phyloP scores from a whole-genome alignment of 768 basidiomycete species.

The Hericium alpestre region DNA sequence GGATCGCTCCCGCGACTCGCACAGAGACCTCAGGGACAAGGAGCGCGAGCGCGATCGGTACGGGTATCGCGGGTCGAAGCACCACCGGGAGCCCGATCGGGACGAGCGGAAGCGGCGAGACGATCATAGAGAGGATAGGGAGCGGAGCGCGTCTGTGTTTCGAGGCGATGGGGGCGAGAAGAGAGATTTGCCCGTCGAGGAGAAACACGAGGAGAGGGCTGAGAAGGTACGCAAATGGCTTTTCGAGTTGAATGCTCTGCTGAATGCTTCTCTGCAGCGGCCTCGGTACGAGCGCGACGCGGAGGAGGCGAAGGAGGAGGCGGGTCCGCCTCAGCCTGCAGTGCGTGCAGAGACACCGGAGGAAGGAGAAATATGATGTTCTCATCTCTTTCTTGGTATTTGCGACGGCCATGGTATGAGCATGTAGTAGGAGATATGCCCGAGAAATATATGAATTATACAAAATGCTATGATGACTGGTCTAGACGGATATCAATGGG shows the following conservation, averaged over 20 bases:
- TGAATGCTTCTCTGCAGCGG: constrained; percentile 27
- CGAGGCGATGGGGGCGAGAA: constrained; percentile 22
- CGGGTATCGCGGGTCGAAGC: constrained; percentile 29
- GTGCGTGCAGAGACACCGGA: constrained; percentile 69
- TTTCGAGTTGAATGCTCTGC: constrained; percentile 2
- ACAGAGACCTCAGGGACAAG: constrained; percentile 24
- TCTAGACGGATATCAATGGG: constrained; percentile 44
- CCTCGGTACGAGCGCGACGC: constrained; percentile 35
- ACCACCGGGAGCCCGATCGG: constrained; percentile 46
- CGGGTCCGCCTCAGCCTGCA: constrained; percentile 25
- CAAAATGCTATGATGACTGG: constrained; percentile 20
- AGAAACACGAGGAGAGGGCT: constrained; percentile 40
- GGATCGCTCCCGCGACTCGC: constrained; percentile 22
- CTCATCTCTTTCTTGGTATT: not conserved
- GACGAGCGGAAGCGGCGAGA: constrained; percentile 36
- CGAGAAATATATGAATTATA: not conserved
- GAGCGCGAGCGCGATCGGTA: constrained; percentile 28
- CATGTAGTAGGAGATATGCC: not conserved
- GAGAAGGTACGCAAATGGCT: constrained; percentile 46
- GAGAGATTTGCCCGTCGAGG: constrained; percentile 32
- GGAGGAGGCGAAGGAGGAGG: constrained; percentile 35
- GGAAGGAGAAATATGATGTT: constrained; percentile 69
- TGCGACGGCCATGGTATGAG: not conserved
- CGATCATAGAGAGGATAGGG: constrained; percentile 33
- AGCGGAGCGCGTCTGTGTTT: constrained; percentile 36